Conservation (phyloP, 805 yeast species). For the Candida pini region DNA sequence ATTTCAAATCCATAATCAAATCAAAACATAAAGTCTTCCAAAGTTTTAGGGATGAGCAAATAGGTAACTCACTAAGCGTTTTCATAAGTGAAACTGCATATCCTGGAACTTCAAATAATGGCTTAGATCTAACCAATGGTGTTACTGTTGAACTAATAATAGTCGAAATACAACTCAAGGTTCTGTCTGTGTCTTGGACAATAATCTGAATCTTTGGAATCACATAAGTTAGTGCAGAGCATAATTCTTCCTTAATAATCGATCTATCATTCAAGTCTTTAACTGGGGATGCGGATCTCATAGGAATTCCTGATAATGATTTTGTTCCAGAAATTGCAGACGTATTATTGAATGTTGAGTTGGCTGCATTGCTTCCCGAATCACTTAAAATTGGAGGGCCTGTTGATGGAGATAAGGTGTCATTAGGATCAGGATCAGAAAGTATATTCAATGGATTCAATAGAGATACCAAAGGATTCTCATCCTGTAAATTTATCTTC, state of each 20-base stretch:
- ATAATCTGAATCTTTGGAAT: slow-evolving; percentile 37
- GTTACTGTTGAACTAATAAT: slow-evolving; percentile 48
- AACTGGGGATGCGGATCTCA: slow-evolving; percentile 8
- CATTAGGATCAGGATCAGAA: slow-evolving; percentile 9
- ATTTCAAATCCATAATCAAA: slow-evolving; percentile 51
- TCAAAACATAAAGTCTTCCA: slow-evolving; percentile 70
- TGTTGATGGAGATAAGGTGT: slow-evolving; percentile 1
- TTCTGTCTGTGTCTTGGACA: slow-evolving; percentile 58
- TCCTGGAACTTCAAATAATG: slow-evolving; percentile 31
- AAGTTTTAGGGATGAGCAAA: slow-evolving; percentile 34
- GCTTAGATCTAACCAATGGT: slow-evolving; percentile 47
- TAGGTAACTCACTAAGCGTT: slow-evolving; percentile 29
- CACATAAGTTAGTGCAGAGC: slow-evolving; percentile 35
- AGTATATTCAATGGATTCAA: slow-evolving; percentile 20
- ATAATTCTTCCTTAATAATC: slow-evolving; percentile 37
- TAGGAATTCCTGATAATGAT: neutral
- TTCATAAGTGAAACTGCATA: slow-evolving; percentile 42
- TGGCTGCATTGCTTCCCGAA: neutral
- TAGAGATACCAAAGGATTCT: slow-evolving; percentile 11
- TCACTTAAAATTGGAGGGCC: neutral
- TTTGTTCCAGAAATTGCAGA: neutral
- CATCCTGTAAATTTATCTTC: slow-evolving; percentile 16
- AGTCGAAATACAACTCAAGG: slow-evolving; percentile 40
- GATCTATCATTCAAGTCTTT: slow-evolving; percentile 15
- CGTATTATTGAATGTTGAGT: slow-evolving; percentile 1